A percentile compares a stretch with the other conserved stretches of the same genome.
Evolutionary conservation across 108 stramenopile species (phyloP).

Genomic region (Cyclotella cryptica): DNA sequence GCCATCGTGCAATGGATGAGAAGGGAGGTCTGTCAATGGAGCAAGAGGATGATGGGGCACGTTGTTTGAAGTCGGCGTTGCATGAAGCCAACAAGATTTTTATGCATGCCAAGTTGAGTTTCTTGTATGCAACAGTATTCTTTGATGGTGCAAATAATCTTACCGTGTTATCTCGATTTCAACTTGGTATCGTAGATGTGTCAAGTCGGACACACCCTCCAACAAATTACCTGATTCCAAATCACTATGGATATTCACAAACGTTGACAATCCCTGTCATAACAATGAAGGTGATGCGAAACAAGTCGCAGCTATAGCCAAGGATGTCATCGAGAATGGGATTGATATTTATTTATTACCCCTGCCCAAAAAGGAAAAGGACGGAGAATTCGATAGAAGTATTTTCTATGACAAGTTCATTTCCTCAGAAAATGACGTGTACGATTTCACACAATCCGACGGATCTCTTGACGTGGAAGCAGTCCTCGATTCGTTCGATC

Average conservation of each 20-base stretch:
- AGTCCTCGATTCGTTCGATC: conserved; percentile 37
- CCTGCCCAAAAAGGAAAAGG: conserved; percentile 35
- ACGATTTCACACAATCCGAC: conserved; percentile 7
- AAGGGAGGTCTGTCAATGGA: conserved; percentile 11
- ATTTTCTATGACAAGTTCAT: conserved; percentile 38
- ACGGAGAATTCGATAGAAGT: conserved; percentile 22
- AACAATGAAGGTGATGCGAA: conserved; percentile 38
- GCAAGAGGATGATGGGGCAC: conserved; percentile 3
- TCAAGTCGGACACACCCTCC: conserved; percentile 45
- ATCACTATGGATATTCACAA: conserved; percentile 83
- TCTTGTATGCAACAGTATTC: background rate
- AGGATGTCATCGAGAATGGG: conserved; percentile 59
- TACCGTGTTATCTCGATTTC: background rate
- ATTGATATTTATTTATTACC: conserved; percentile 71
- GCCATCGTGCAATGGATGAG: background rate
- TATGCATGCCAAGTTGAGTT: conserved; percentile 56
- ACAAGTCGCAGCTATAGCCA: conserved; percentile 49
- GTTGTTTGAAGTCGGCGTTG: conserved; percentile 32
- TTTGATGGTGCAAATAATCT: background rate
- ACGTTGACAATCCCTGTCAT: conserved; percentile 63
- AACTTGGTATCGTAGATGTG: conserved; percentile 22
- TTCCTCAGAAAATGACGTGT: background rate
- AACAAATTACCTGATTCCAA: conserved; percentile 59
- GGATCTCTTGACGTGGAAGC: conserved; percentile 36
- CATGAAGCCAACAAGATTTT: conserved; percentile 61